phyloP scores from a whole-genome alignment of 2,329 filamentous ascomycete species.

The Tolypocladium tundrense region DNA sequence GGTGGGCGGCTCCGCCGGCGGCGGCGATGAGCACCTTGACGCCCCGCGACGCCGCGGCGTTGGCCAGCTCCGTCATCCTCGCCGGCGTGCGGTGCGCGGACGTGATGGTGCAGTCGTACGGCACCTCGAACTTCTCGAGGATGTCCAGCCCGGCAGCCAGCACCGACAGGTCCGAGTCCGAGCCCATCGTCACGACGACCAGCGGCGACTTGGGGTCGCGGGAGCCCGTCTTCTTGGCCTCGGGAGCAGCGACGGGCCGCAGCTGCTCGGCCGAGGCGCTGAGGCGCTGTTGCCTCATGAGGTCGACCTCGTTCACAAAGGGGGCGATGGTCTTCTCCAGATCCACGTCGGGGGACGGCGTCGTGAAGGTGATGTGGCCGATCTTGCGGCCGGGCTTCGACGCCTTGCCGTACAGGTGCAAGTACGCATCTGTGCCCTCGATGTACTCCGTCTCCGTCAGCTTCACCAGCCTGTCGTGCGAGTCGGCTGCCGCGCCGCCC shows the following conservation, averaged over 20 bases:
- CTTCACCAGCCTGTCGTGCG: slow-evolving; percentile 44
- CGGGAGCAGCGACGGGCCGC: slow-evolving; percentile 16
- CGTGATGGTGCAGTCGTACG: slow-evolving; percentile 64
- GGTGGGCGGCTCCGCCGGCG: slow-evolving; percentile 62
- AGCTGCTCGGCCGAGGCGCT: slow-evolving; percentile 26
- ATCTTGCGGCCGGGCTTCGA: slow-evolving; percentile 88
- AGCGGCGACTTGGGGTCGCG: slow-evolving; percentile 34
- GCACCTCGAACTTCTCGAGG: slow-evolving; percentile 59
- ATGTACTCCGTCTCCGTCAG: slow-evolving; percentile 33
- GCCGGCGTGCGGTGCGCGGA: slow-evolving; percentile 68
- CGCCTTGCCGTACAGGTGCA: slow-evolving; percentile 89
- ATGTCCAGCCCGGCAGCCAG: slow-evolving; percentile 57
- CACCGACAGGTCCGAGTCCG: slow-evolving; percentile 64
- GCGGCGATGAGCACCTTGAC: slow-evolving; percentile 68
- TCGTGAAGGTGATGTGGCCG: slow-evolving; percentile 81
- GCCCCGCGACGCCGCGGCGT: slow-evolving; percentile 50
- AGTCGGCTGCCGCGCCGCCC: slow-evolving; percentile 54
- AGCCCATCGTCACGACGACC: slow-evolving; percentile 76
- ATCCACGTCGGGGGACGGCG: slow-evolving; percentile 56
- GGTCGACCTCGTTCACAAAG: slow-evolving; percentile 55
- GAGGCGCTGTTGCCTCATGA: slow-evolving; percentile 45
- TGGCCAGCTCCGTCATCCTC: slow-evolving; percentile 59
- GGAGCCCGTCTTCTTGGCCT: slow-evolving; percentile 9
- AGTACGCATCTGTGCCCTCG: slow-evolving; percentile 38
- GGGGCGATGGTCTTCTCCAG: slow-evolving; percentile 49